A percentile compares a stretch with the other conserved stretches of the same genome.
Conservation (phyloP, 306 rosid genomes). For the Lathyrus oleraceus region DNA sequence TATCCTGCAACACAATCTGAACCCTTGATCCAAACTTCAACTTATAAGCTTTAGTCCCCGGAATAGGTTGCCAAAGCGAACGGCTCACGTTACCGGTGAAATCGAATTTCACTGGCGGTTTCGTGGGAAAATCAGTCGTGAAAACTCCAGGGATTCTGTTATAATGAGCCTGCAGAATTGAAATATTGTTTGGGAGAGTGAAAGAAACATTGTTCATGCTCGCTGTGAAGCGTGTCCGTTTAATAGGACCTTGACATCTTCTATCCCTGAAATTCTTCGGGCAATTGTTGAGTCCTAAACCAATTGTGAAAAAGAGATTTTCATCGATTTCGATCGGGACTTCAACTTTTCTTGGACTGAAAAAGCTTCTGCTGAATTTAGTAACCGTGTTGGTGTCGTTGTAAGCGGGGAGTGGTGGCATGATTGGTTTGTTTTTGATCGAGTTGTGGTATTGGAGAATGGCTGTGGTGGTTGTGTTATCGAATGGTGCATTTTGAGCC, state of each 20-base stretch:
- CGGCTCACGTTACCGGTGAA: conserved; percentile 88
- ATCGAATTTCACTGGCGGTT: conserved; percentile 62
- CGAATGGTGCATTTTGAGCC: conserved; percentile 73
- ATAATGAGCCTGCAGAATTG: conserved; percentile 74
- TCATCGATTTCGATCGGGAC: conserved; percentile 82
- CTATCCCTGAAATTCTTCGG: conserved; percentile 42
- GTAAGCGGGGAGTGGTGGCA: conserved; percentile 72
- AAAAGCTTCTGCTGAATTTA: conserved; percentile 57
- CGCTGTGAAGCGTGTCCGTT: conserved; percentile 83
- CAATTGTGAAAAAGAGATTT: conserved; percentile 64
- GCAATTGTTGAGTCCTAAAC: conserved; percentile 78
- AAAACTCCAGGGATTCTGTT: conserved; percentile 63
- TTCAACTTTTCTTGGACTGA: conserved; percentile 53
- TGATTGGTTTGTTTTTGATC: conserved; percentile 45
- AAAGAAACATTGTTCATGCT: conserved; percentile 88
- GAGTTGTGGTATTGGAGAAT: conserved; percentile 63
- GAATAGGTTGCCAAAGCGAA: conserved; percentile 71
- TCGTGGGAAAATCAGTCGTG: conserved; percentile 76
- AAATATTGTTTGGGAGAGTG: conserved; percentile 60
- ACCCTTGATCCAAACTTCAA: conserved; percentile 76
- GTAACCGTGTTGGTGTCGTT: conserved; percentile 83
- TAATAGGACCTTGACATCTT: conserved; percentile 73
- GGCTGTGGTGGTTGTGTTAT: conserved; percentile 92
- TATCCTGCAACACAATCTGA: conserved; percentile 82
- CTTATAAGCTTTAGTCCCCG: conserved; percentile 62